A percentile compares a stretch with the other conserved stretches of the same genome.
These are phyloP conservation scores for Kwoniella newhampshirensis DNA, from an alignment of 768 basidiomycete species.

Conservation along the genomic window DNA sequence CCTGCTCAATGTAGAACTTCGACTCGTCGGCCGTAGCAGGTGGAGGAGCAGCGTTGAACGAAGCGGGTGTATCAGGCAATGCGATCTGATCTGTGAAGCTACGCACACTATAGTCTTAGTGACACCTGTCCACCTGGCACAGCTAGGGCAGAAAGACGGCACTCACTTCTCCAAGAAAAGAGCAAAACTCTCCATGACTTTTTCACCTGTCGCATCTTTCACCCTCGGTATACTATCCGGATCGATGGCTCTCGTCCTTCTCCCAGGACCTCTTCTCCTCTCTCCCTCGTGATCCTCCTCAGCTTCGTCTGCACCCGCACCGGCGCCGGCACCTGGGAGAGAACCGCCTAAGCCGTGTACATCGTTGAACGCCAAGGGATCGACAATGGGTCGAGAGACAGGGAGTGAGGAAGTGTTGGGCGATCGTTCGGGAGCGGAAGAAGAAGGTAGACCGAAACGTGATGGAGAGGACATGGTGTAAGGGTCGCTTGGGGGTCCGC, in stretches of 20 bases:
- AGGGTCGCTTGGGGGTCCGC: not conserved
- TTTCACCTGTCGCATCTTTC: conserved; percentile 91
- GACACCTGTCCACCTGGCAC: not conserved
- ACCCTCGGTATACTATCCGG: conserved; percentile 74
- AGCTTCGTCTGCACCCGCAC: conserved; percentile 18
- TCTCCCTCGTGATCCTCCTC: conserved; percentile 28
- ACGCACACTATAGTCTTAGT: not conserved
- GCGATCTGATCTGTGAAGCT: conserved; percentile 83
- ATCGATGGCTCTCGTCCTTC: conserved; percentile 26
- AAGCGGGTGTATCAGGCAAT: conserved; percentile 75
- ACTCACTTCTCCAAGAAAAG: conserved; percentile 82
- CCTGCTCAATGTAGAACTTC: conserved; percentile 83
- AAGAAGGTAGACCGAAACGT: conserved; percentile 21
- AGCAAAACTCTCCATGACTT: conserved; percentile 87
- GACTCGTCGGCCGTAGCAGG: conserved; percentile 59
- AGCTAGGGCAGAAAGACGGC: not conserved
- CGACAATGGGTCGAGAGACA: conserved; percentile 34
- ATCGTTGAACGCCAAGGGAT: conserved; percentile 43
- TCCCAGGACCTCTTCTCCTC: conserved; percentile 17
- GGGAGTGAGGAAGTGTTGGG: conserved; percentile 34
- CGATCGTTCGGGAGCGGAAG: conserved; percentile 22
- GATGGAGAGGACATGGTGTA: conserved; percentile 32
- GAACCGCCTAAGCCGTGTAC: conserved; percentile 39
- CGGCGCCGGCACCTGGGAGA: conserved; percentile 5
- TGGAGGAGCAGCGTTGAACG: conserved; percentile 52